Percentiles rank a stretch among this genome's conserved stretches.
phyloP scores from a whole-genome alignment of 139 green algal genomes.

The Chlorella vulgaris region DNA sequence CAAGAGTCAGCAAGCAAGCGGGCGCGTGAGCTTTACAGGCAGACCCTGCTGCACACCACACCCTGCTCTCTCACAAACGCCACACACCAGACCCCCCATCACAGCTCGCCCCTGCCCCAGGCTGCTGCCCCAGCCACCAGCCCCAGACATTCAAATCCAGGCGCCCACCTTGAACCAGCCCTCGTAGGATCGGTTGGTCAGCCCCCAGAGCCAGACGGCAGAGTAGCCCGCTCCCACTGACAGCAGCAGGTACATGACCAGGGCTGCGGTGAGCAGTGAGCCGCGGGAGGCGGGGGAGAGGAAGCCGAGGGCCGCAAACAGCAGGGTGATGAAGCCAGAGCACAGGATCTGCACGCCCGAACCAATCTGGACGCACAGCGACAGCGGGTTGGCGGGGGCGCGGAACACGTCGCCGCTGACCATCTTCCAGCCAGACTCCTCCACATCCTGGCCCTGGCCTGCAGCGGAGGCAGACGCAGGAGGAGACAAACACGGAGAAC shows the following conservation, averaged over 20 bases:
- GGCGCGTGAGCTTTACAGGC: too few relatives aligned
- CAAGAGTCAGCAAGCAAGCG: not conserved
- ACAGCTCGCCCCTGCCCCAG: too few relatives aligned
- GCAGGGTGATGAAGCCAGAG: slow-evolving; percentile 79
- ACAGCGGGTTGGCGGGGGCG: slow-evolving; percentile 59
- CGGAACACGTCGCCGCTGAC: slow-evolving; percentile 95
- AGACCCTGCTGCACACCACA: too few relatives aligned
- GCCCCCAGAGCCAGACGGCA: slow-evolving; percentile 82
- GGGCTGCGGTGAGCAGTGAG: slow-evolving; percentile 83
- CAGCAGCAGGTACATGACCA: slow-evolving; percentile 88
- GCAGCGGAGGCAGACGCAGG: not conserved
- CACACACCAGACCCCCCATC: too few relatives aligned
- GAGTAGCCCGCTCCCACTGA: slow-evolving; percentile 69
- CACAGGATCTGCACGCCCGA: slow-evolving; percentile 89
- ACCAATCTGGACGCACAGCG: slow-evolving; percentile 84
- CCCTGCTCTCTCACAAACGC: too few relatives aligned
- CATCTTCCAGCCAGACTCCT: slow-evolving; percentile 98
- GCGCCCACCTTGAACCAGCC: slow-evolving; percentile 46
- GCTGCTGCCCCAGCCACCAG: too few relatives aligned
- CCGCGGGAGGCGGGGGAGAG: slow-evolving; percentile 90
- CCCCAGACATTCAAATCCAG: too few relatives aligned
- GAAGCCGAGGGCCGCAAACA: slow-evolving; percentile 93
- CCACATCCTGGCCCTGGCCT: slow-evolving; percentile 54
- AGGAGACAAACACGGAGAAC: not conserved
- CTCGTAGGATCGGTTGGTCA: slow-evolving; percentile 73